phyloP scores from a whole-genome alignment of 805 yeast species.

The Metschnikowia orientalis region DNA sequence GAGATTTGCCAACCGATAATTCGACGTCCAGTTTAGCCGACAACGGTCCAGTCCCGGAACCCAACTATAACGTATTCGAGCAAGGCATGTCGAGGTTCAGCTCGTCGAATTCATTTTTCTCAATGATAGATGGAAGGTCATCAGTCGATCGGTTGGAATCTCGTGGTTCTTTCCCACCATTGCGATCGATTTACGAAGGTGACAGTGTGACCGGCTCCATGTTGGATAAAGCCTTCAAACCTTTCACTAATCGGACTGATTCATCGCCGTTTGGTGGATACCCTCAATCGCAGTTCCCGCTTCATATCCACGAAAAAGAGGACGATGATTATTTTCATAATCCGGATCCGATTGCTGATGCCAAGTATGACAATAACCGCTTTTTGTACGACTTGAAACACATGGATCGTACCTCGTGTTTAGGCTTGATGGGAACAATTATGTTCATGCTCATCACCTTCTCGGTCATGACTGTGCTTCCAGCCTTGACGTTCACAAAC shows the following conservation, averaged over 20 bases:
- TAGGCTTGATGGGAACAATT: conserved; percentile 58
- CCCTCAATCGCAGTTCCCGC: conserved; percentile 94
- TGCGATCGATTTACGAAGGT: no score
- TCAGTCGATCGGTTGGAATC: no score
- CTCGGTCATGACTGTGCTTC: conserved; percentile 69
- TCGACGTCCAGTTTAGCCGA: no score
- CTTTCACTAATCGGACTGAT: conserved; percentile 12
- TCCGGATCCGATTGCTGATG: conserved; percentile 93
- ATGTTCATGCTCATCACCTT: conserved; percentile 56
- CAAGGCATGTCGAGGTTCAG: no score
- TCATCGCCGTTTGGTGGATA: conserved; percentile 86
- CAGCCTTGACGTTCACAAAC: conserved; percentile 81
- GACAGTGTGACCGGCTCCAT: no score
- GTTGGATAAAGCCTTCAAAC: no score
- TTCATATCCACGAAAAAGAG: conserved; percentile 88
- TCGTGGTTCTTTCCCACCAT: no score
- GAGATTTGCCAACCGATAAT: no score
- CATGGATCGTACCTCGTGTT: conserved; percentile 58
- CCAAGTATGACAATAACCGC: conserved; percentile 70
- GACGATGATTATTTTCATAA: conserved; percentile 93
- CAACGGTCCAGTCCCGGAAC: no score
- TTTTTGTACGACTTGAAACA: conserved; percentile 59
- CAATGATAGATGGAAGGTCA: no score
- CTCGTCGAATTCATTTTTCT: no score
- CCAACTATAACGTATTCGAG: no score